phyloP scores from a whole-genome alignment of 345 rosid species.

The Pugionium cornutum region DNA sequence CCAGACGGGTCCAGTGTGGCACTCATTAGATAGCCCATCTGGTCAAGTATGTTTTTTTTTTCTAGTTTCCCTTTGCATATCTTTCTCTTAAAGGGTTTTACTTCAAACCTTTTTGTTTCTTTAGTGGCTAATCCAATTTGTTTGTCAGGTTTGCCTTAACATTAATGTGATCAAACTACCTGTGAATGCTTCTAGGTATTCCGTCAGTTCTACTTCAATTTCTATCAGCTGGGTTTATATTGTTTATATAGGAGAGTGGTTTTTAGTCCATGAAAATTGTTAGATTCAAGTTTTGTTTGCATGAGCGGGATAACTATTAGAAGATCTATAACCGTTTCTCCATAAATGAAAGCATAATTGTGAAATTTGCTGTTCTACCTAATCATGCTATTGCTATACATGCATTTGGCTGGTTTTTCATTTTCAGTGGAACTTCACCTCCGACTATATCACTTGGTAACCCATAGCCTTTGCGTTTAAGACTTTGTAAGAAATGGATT shows the following conservation, averaged over 20 bases:
- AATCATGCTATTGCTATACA: background rate
- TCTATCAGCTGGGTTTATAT: slow-evolving; percentile 3
- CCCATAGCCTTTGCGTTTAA: background rate
- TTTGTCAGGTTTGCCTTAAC: slow-evolving; percentile 87
- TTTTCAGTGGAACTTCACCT: slow-evolving; percentile 11
- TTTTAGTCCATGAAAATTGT: slow-evolving; percentile 1
- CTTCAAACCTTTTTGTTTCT: slow-evolving; percentile 4
- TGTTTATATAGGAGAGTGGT: slow-evolving; percentile 1
- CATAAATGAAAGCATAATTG: background rate
- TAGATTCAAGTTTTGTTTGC: slow-evolving; percentile 8
- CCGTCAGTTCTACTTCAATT: slow-evolving; percentile 20
- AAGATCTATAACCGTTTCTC: background rate
- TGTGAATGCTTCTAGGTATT: slow-evolving; percentile 67
- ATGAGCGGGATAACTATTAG: background rate
- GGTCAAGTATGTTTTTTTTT: slow-evolving; percentile 70
- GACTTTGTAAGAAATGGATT: slow-evolving; percentile 24
- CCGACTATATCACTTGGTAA: slow-evolving; percentile 5
- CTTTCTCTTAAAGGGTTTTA: background rate
- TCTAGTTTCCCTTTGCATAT: slow-evolving; percentile 20
- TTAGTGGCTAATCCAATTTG: slow-evolving; percentile 27
- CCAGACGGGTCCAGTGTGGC: slow-evolving; percentile 87
- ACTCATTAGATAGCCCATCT: slow-evolving; percentile 82
- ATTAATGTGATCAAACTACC: slow-evolving; percentile 69
- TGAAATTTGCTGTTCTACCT: background rate
- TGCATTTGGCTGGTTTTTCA: slow-evolving; percentile 17